Percentiles rank a stretch among this genome's conserved stretches.
Conservation (phyloP, 1,284 basidiomycete genomes). For the Heterobasidion occidentale region DNA sequence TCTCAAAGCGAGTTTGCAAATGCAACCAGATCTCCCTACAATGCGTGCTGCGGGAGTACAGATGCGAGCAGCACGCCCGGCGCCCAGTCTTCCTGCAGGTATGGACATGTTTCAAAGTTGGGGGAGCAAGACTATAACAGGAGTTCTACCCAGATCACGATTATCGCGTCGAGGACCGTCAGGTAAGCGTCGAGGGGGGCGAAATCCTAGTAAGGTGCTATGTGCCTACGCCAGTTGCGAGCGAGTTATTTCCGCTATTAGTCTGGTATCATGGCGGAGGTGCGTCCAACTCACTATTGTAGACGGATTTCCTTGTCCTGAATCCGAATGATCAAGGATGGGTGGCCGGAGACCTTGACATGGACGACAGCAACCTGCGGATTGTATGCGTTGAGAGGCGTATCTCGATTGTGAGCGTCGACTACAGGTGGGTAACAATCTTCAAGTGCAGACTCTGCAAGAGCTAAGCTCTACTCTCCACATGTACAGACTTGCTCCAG, state of each 20-base stretch:
- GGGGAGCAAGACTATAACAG: not conserved
- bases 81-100: not conserved
- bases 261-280: slow-evolving; percentile 11
- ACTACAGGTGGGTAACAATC: not conserved
- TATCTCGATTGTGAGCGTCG: slow-evolving; percentile 13
- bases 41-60: not conserved
- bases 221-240: no score
- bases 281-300: not conserved
- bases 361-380: slow-evolving; percentile 13
- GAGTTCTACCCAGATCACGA: slow-evolving; percentile 1
- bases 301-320: not conserved
- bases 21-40: not conserved
- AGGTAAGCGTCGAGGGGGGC: slow-evolving; percentile 2
- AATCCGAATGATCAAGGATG: slow-evolving; percentile 1
- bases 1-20: not conserved
- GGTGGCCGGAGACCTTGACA: slow-evolving; percentile 9
- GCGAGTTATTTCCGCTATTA: slow-evolving; percentile 1
- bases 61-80: not conserved
- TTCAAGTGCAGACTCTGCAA: not conserved
- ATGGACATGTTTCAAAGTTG: not conserved
- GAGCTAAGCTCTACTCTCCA: not conserved
- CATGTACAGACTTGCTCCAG: slow-evolving; percentile 25
- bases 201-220: not conserved
- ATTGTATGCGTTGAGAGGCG: slow-evolving; percentile 7
- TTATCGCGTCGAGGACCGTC: slow-evolving; percentile 2